Base-by-base conservation (phyloP, 192 early-diverging fungal genomes). In the Gaertneriomyces sp. region DNA sequence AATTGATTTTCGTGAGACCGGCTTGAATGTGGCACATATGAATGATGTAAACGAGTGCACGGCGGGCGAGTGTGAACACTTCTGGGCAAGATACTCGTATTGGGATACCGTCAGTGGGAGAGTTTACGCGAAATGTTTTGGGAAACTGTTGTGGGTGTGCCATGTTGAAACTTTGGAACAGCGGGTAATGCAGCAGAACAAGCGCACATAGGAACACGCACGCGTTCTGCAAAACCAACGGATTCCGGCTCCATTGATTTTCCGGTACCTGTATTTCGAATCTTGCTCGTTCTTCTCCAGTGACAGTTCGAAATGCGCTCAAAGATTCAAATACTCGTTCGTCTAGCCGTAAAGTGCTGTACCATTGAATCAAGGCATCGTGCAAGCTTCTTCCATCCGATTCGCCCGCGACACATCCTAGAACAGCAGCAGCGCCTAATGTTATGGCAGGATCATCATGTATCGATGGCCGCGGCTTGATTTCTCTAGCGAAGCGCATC, bases 321-420 rank as follows among this genome's bases (percentile, higher is more conserved):
- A 69, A 50, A 0, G 38, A 44, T n/a, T 62, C 60, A 25, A 62
- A 69, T 6, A 45, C 44, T 41, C 68, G 58, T 4, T 11, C 40
- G 6, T 53, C 17, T 5, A 49, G 38, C 3, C 60, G 68, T 16
- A 69, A 45, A 8, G 50, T 19, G 9, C n/a, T n/a, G 50, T 50
- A 56, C 68, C 68, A 69, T 19, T 44, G 39, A 25, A 69, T 42
- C 40, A 69, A 40, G 4, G 53, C 14, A 11, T 69, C 68, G 53
- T 69, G 68, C 49, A 69, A 45, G 33, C 19, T 20, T 12, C 10
- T 20, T 1, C 14, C 16, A 11, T 68, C 58, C 12, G 47, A 14
- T 43, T 59, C 43, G 12, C 19, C 33, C 25, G 66, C 58, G 6
- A 45, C 19, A 10, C 44, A 16, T 12, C 42, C 9, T 16, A 57